Conservation (phyloP, 306 rosid genomes). For the Vigna radiata region DNA sequence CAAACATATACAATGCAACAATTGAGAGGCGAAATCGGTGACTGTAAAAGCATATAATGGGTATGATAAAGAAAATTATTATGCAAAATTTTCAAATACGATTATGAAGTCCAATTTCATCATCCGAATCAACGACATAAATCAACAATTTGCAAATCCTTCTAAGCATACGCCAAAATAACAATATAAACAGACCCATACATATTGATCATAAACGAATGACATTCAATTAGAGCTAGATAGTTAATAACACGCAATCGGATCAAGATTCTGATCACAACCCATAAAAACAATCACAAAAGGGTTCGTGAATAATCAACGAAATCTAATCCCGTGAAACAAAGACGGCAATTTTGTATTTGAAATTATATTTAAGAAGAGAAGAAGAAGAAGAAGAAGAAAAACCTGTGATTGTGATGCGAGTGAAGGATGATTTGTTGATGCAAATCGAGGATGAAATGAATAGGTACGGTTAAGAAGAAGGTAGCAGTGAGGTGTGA, state of each 20-base stretch:
- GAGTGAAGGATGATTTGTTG: background rate
- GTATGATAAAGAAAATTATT: background rate
- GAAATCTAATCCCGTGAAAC: constrained; percentile 14
- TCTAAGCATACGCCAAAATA: background rate
- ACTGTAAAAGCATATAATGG: background rate
- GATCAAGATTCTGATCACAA: constrained; percentile 39
- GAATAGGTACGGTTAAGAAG: constrained; percentile 19
- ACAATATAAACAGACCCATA: background rate
- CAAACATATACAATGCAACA: background rate
- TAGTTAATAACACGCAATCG: background rate
- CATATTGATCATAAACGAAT: background rate
- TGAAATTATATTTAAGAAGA: background rate
- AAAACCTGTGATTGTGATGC: constrained; percentile 2
- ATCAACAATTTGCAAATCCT: constrained; percentile 26
- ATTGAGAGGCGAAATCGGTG: background rate
- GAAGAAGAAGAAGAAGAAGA: background rate
- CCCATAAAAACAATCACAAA: constrained; percentile 4
- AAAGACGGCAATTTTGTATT: background rate
- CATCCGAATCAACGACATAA: background rate
- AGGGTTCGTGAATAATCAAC: constrained; percentile 20
- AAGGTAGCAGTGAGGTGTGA: constrained; percentile 12
- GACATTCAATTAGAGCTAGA: background rate
- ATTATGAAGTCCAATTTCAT: background rate
- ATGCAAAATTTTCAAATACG: background rate
- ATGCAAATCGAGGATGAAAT: background rate